phyloP scores from a whole-genome alignment of 2,329 filamentous ascomycete genomes.

The Thyridium curvatum region DNA sequence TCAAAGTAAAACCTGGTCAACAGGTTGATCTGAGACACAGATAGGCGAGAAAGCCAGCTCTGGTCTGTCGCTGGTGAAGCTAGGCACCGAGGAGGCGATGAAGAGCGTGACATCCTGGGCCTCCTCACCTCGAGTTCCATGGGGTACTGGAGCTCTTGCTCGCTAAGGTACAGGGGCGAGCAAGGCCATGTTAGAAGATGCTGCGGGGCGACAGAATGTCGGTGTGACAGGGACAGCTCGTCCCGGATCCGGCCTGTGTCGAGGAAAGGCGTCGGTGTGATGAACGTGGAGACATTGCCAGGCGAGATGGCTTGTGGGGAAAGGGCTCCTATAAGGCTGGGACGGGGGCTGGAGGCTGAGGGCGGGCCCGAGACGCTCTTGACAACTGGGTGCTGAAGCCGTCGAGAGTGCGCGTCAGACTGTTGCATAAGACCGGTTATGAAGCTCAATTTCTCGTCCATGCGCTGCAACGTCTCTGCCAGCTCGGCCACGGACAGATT shows the following conservation, averaged over 20 bases:
- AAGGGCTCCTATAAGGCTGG: too few species aligned
- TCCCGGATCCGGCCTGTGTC: conserved; percentile 1
- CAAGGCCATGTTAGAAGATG: conserved; percentile 6
- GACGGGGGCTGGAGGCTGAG: neutral
- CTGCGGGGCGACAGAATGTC: conserved; percentile 6
- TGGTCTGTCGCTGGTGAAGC: neutral
- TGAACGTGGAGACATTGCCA: too few species aligned
- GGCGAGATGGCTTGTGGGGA: too few species aligned
- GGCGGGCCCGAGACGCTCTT: neutral
- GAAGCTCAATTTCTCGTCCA: conserved; percentile 3
- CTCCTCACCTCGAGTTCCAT: conserved; percentile 2
- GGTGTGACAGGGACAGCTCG: conserved; percentile 3
- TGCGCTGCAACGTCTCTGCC: conserved; percentile 1
- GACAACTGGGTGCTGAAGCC: neutral
- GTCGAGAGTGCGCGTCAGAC: neutral
- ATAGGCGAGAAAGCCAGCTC: neutral
- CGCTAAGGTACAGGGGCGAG: conserved; percentile 3
- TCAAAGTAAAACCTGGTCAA: conserved; percentile 3
- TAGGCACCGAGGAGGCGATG: neutral
- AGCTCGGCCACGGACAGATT: conserved; percentile 4
- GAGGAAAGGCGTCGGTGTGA: neutral
- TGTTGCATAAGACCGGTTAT: neutral
- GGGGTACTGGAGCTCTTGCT: conserved; percentile 2
- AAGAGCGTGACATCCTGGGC: neutral
- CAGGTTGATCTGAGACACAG: conserved; percentile 1